A percentile compares a stretch with the other conserved stretches of the same genome.
Conservation (phyloP, 768 basidiomycete genomes). For the Agaricus blazei region DNA sequence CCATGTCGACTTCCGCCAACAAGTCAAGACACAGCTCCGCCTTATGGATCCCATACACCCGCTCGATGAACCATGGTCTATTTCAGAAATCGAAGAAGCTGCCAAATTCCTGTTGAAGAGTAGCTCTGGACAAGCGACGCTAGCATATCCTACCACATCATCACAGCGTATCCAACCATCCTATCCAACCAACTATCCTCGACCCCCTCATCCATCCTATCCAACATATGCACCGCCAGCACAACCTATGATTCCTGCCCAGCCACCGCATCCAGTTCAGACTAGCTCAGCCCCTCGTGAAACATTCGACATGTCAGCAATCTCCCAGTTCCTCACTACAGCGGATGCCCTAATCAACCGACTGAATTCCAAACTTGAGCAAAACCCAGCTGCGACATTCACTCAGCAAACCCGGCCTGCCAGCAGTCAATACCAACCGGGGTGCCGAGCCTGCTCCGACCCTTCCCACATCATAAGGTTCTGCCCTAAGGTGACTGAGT, state of each 20-base stretch:
- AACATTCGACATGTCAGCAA: not conserved
- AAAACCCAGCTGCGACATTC: too few relatives aligned
- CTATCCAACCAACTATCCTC: too few relatives aligned
- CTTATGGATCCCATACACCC: slow-evolving; percentile 10
- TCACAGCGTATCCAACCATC: too few relatives aligned
- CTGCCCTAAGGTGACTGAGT: not conserved
- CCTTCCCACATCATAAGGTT: not conserved
- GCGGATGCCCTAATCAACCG: not conserved
- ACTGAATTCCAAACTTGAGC: too few relatives aligned
- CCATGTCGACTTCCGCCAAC: not conserved
- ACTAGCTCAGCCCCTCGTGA: not conserved
- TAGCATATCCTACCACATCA: not conserved
- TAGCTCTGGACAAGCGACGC: not conserved
- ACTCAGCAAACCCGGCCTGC: not conserved
- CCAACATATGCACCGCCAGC: too few relatives aligned
- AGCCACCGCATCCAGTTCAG: not conserved
- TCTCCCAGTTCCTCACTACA: too few relatives aligned
- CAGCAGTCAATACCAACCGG: not conserved
- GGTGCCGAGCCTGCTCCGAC: not conserved
- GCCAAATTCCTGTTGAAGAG: slow-evolving; percentile 1
- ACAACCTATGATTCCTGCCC: too few relatives aligned
- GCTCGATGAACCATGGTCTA: slow-evolving; percentile 9
- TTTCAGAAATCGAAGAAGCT: slow-evolving; percentile 7
- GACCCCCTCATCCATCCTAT: not conserved
- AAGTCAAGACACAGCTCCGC: not conserved